These are phyloP conservation scores for Citrullus amarus DNA, from an alignment of 306 rosid species.

Conservation along the genomic window DNA sequence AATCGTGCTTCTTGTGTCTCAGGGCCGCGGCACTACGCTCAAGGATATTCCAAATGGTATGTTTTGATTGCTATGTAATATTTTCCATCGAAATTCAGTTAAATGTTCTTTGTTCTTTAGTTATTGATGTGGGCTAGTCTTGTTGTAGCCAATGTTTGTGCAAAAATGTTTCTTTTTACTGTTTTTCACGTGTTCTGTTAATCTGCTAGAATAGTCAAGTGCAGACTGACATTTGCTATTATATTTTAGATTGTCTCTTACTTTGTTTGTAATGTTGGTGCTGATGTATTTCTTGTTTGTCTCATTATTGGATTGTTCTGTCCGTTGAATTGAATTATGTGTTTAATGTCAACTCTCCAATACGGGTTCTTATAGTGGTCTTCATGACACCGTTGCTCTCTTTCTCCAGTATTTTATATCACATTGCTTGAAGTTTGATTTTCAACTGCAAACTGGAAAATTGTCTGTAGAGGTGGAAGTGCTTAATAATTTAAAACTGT, in stretches of 20 bases:
- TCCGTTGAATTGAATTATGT: neutral
- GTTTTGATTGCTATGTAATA: neutral
- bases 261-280: neutral
- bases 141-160: neutral
- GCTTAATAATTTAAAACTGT: neutral
- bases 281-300: neutral
- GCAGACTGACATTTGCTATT: neutral
- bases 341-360: neutral
- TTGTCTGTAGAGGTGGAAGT: neutral
- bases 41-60: conserved; percentile 91
- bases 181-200: neutral
- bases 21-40: conserved; percentile 84
- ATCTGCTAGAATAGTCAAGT: neutral
- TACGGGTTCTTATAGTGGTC: neutral
- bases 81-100: neutral
- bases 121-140: neutral
- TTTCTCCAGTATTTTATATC: neutral
- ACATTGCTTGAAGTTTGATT: neutral
- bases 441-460: neutral
- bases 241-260: neutral
- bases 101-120: neutral
- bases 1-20: conserved; percentile 14
- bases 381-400: neutral
- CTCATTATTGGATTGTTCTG: neutral
- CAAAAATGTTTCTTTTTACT: neutral